phyloP scores from a whole-genome alignment of 495 filamentous ascomycete genomes.

The Xeromyces bisporus region DNA sequence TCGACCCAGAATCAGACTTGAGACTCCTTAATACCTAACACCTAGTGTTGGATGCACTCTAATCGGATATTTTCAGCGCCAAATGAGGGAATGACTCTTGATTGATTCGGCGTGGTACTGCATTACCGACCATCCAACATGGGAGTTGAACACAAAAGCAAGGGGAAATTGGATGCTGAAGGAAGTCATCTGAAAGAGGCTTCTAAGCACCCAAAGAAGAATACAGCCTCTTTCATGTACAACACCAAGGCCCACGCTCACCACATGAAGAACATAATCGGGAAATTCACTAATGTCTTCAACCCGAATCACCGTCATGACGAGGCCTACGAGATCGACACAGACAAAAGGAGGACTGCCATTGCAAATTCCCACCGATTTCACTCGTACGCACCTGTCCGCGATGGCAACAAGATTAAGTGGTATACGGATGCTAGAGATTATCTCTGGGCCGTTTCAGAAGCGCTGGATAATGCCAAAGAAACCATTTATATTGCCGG shows the following conservation, averaged over 20 bases:
- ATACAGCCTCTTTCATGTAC: slow-evolving; percentile 22
- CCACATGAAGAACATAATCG: slow-evolving; percentile 45
- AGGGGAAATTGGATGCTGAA: slow-evolving; percentile 15
- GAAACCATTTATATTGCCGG: slow-evolving; percentile 93
- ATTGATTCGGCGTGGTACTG: background rate
- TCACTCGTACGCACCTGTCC: slow-evolving; percentile 69
- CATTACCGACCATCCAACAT: background rate
- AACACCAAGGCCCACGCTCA: slow-evolving; percentile 29
- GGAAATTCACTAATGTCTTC: slow-evolving; percentile 55
- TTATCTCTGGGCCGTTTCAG: slow-evolving; percentile 85
- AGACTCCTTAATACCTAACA: too few species aligned
- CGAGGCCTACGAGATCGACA: slow-evolving; percentile 72
- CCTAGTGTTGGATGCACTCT: too few species aligned
- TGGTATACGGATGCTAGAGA: slow-evolving; percentile 93
- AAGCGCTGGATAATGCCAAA: slow-evolving; percentile 68
- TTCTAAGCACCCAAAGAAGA: slow-evolving; percentile 14
- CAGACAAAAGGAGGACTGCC: slow-evolving; percentile 58
- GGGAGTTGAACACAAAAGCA: background rate
- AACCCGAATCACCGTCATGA: slow-evolving; percentile 91
- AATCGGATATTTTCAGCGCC: background rate
- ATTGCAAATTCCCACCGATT: slow-evolving; percentile 70
- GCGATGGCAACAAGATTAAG: slow-evolving; percentile 73
- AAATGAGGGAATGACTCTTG: too few species aligned
- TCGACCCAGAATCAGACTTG: too few species aligned
- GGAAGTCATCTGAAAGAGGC: slow-evolving; percentile 16